Evolutionary conservation across 2,329 filamentous ascomycete species (phyloP).

Genomic region (Colletotrichum incanum): DNA sequence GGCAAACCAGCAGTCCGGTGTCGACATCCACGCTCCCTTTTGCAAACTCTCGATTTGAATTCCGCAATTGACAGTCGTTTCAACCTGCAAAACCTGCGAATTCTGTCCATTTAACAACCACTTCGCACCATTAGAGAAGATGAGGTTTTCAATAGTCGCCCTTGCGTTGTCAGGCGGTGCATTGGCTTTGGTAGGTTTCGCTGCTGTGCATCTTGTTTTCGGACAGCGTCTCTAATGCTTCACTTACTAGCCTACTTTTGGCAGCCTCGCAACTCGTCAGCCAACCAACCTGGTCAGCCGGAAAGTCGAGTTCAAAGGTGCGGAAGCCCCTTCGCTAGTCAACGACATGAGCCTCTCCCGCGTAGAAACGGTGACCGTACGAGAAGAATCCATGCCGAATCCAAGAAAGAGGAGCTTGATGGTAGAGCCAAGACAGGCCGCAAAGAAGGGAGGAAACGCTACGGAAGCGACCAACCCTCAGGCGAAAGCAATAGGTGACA

Average conservation of each 20-base stretch:
- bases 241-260: conserved; percentile 13
- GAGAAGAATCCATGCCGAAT: neutral
- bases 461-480: neutral
- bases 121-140: neutral
- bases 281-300: conserved; percentile 14
- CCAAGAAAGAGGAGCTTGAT: conserved; percentile 12
- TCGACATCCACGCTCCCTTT: conserved; percentile 33
- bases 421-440: neutral
- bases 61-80: conserved; percentile 34
- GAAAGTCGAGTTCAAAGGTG: conserved; percentile 15
- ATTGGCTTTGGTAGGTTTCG: conserved; percentile 32
- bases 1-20: conserved; percentile 31
- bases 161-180: conserved; percentile 36
- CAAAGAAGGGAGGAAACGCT: neutral
- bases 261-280: conserved; percentile 10
- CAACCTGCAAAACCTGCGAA: conserved; percentile 10
- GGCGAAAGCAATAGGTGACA: conserved; percentile 31
- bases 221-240: neutral
- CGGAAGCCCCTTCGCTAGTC: neutral
- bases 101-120: neutral
- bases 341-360: conserved; percentile 19
- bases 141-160: conserved; percentile 32
- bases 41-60: conserved; percentile 20
- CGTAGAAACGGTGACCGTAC: conserved; percentile 4
- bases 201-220: neutral